Evolutionary conservation across 2,329 filamentous ascomycete species (phyloP).

Genomic region (Aspergillus aculeatinus): DNA sequence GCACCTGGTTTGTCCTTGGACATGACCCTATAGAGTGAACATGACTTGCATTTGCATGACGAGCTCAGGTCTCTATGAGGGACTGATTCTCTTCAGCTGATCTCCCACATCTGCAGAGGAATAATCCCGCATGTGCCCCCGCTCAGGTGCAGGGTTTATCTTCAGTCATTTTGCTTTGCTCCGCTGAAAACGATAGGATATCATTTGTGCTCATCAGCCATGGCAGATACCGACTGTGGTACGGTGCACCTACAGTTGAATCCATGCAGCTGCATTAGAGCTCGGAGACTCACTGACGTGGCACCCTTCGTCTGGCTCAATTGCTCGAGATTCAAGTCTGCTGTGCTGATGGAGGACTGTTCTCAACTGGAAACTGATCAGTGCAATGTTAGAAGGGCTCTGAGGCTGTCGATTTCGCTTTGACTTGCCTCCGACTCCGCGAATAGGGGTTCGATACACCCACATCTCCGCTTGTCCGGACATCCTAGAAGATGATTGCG

Average conservation of each 20-base stretch:
- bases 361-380: conserved; percentile 24
- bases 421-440: conserved; percentile 13
- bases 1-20: conserved; percentile 22
- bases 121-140: conserved; percentile 39
- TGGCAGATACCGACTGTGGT: conserved; percentile 36
- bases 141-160: conserved; percentile 39
- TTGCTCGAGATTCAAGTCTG: conserved; percentile 24
- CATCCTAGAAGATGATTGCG: conserved; percentile 14
- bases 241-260: conserved; percentile 34
- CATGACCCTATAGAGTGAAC: conserved; percentile 15
- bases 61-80: conserved; percentile 19
- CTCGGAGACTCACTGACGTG: conserved; percentile 44
- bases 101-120: conserved; percentile 41
- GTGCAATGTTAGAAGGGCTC: conserved; percentile 17
- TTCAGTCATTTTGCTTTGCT: conserved; percentile 27
- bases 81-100: conserved; percentile 43
- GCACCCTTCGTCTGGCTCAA: conserved; percentile 37
- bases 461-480: conserved; percentile 19
- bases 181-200: conserved; percentile 34
- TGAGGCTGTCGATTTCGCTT: conserved; percentile 12
- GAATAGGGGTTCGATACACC: conserved; percentile 13
- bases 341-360: conserved; percentile 24
- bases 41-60: conserved; percentile 20
- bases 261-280: conserved; percentile 41
- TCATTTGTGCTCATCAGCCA: conserved; percentile 29